These are phyloP conservation scores for Alternaria arbusti DNA, from an alignment of 2,329 filamentous ascomycete species.

Conservation along the genomic window DNA sequence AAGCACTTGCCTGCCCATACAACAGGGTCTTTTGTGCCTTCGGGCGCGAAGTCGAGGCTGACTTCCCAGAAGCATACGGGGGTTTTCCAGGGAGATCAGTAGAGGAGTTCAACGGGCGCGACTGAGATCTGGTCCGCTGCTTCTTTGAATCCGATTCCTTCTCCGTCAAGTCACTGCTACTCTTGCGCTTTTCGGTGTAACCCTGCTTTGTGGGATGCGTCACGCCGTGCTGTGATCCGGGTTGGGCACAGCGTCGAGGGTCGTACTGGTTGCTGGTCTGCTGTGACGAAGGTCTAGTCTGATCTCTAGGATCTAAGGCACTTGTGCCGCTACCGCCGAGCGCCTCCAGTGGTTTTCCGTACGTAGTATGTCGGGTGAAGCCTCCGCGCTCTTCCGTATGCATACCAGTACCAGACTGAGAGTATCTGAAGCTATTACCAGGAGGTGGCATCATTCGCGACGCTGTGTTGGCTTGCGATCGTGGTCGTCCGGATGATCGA, in stretches of 20 bases:
- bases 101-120: background rate
- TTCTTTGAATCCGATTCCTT: constrained; percentile 12
- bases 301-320: background rate
- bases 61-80: background rate
- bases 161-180: background rate
- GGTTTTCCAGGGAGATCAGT: background rate
- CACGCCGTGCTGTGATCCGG: background rate
- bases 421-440: background rate
- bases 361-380: background rate
- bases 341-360: background rate
- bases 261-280: constrained; percentile 1
- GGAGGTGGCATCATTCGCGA: constrained; percentile 35
- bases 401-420: background rate
- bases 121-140: constrained; percentile 4
- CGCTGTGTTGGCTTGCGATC: constrained; percentile 41
- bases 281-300: background rate
- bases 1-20: background rate
- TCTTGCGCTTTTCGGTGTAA: constrained; percentile 19
- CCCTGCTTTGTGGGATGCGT: background rate
- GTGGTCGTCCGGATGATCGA: constrained; percentile 26
- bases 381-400: background rate
- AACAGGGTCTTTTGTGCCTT: background rate
- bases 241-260: background rate
- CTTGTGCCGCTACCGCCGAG: background rate
- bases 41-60: background rate